These are phyloP conservation scores for Malus hybrid DNA, from an alignment of 331 rosid species.

Conservation along the genomic window DNA sequence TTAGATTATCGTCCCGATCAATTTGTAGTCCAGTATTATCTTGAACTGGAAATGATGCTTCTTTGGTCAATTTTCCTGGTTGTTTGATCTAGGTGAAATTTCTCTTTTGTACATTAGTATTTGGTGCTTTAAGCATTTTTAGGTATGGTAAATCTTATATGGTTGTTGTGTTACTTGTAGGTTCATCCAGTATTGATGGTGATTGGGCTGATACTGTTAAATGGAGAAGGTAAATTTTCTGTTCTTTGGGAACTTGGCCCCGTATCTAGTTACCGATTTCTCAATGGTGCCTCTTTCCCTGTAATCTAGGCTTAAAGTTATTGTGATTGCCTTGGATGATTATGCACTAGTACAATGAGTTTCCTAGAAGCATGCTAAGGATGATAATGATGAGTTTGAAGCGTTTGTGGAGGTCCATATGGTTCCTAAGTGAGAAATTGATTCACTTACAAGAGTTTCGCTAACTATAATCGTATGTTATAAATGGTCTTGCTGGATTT, in stretches of 20 bases:
- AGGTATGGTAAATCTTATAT: neutral
- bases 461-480: neutral
- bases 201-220: conserved; percentile 37
- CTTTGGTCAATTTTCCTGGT: neutral
- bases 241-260: neutral
- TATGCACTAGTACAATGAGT: neutral
- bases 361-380: neutral
- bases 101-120: neutral
- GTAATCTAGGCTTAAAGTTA: neutral
- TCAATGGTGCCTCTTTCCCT: neutral
- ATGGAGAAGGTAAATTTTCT: conserved; percentile 64
- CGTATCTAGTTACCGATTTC: neutral
- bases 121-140: neutral
- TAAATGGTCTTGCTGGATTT: neutral
- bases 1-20: neutral
- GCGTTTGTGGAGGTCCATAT: neutral
- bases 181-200: conserved; percentile 61
- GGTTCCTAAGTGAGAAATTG: too few relatives aligned
- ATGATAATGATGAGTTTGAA: neutral
- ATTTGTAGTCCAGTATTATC: neutral
- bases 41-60: neutral
- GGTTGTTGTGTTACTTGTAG: conserved; percentile 18
- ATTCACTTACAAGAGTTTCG: too few relatives aligned
- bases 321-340: neutral
- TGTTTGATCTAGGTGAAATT: neutral